These are phyloP conservation scores for Postia placenta DNA, from an alignment of 768 basidiomycete species.

Conservation along the genomic window DNA sequence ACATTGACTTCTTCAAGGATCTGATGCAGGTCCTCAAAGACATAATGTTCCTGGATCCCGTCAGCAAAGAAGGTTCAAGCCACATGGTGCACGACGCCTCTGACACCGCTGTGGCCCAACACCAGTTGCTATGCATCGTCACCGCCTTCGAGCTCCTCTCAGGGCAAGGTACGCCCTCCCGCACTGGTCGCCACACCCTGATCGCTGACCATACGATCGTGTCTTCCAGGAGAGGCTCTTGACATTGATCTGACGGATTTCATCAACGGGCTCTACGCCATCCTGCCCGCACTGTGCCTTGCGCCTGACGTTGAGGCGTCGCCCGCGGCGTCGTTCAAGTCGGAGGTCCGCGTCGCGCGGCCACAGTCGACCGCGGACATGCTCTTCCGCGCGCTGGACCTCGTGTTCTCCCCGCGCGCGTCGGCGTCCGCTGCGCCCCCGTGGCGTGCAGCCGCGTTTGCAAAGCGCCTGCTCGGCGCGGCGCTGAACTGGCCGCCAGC, in stretches of 20 bases:
- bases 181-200: too few species aligned
- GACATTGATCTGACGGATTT: slow-evolving; percentile 94
- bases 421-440: slow-evolving; percentile 50
- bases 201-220: too few species aligned
- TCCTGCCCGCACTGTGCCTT: slow-evolving; percentile 71
- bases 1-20: slow-evolving; percentile 98
- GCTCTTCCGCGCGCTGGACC: slow-evolving; percentile 79
- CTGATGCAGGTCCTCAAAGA: slow-evolving; percentile 80
- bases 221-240: slow-evolving; percentile 93
- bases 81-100: slow-evolving; percentile 17
- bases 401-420: slow-evolving; percentile 74
- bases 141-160: slow-evolving; percentile 97
- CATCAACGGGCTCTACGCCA: slow-evolving; percentile 73
- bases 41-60: slow-evolving; percentile 54
- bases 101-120: slow-evolving; percentile 40
- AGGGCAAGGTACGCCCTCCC: slow-evolving; percentile 93
- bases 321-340: slow-evolving; percentile 22
- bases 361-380: slow-evolving; percentile 50
- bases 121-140: slow-evolving; percentile 77
- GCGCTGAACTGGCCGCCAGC: slow-evolving; percentile 76
- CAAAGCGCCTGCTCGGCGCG: slow-evolving; percentile 83
- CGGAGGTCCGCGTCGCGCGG: slow-evolving; percentile 23
- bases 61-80: slow-evolving; percentile 23
- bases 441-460: slow-evolving; percentile 84
- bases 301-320: slow-evolving; percentile 56